These are phyloP conservation scores for Lecanicillium sp. DNA, from an alignment of 2,329 filamentous ascomycete genomes.

Conservation along the genomic window DNA sequence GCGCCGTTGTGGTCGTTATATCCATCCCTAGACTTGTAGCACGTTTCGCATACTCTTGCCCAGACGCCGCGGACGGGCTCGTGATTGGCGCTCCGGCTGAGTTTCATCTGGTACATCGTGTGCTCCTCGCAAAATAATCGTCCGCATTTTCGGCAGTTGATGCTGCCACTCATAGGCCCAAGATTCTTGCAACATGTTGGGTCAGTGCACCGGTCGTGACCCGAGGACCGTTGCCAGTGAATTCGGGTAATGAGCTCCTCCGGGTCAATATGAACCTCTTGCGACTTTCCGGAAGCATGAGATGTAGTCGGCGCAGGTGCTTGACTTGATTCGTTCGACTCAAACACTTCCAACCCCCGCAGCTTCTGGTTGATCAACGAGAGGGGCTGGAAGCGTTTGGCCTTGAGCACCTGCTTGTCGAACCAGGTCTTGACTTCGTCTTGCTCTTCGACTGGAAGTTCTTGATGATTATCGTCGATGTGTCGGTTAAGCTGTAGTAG, in stretches of 20 bases:
- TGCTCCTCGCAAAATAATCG: conserved; percentile 94
- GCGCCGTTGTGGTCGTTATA: conserved; percentile 84
- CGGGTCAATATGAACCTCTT: conserved; percentile 57
- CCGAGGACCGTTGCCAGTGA: conserved; percentile 79
- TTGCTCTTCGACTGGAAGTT: conserved; percentile 80
- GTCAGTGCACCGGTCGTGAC: conserved; percentile 77
- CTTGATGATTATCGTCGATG: conserved; percentile 84
- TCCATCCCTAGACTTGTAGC: conserved; percentile 91
- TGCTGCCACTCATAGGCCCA: conserved; percentile 70
- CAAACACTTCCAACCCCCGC: conserved; percentile 86
- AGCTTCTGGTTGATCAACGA: conserved; percentile 90
- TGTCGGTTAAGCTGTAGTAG: conserved; percentile 82
- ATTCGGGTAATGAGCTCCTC: conserved; percentile 82
- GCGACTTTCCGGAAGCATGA: conserved; percentile 31
- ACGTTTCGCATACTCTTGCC: conserved; percentile 97
- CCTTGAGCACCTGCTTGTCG: conserved; percentile 87
- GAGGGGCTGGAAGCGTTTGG: conserved; percentile 86
- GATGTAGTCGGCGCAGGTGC: conserved; percentile 27
- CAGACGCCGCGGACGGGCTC: conserved; percentile 87
- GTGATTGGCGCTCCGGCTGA: conserved; percentile 81
- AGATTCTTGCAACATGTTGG: conserved; percentile 77
- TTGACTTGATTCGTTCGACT: conserved; percentile 69
- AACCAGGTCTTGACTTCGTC: conserved; percentile 98
- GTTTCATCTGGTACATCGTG: conserved; percentile 99
- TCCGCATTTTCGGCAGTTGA: conserved; percentile 93